Base-by-base conservation (phyloP, 768 basidiomycete species). In the Kondoa subrosea region DNA sequence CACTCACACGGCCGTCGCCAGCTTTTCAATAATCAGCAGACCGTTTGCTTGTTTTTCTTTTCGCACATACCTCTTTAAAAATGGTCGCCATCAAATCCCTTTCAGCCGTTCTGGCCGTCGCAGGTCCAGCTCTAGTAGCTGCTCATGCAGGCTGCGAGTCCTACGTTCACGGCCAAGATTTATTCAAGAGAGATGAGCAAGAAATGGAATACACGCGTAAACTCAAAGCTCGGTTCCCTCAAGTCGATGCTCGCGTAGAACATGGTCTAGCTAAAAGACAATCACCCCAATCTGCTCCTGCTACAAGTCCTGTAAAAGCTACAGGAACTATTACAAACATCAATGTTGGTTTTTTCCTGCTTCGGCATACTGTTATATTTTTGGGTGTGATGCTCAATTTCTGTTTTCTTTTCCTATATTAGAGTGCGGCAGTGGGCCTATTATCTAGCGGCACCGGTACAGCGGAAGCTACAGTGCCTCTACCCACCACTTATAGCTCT, bases 401-500 rank as follows among this genome's bases (percentile, higher is more conserved):
- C 32, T 25, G 8, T 27, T 31, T 21, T 65, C 67, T 32, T 29
- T 56, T 33, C 17, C 21, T 25, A 4, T 3, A 15, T 21, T 16
- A 66, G 40, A 26, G 50, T 14, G 56, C 31, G 50, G 50, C 57
- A 12, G 66, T 64, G 15, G 69, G 57, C 8, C 34, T 61, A 17
- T 57, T 68, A 50, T 61, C 67, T 14, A 72, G 70, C 59, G 73
- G 73, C 2, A 64, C 71, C 3, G 72, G 71, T 25, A 72, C 71
- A 0, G 29, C 78, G 57, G 78, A 79, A 26, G 66, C 79, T 0
- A 84, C 84, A 0, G 72, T 74, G 30, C 75, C 83, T 1, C 66
- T 83, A 21, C 79, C 83, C 2, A 75, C 82, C 1, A 84, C 84
- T 0, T 86, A 78, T 72, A 34, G 81, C 0, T 76, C 84, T 56